Evolutionary conservation across 1,139 yeast genomes (phyloP).

Genomic region (Arxiozyma telluris): DNA sequence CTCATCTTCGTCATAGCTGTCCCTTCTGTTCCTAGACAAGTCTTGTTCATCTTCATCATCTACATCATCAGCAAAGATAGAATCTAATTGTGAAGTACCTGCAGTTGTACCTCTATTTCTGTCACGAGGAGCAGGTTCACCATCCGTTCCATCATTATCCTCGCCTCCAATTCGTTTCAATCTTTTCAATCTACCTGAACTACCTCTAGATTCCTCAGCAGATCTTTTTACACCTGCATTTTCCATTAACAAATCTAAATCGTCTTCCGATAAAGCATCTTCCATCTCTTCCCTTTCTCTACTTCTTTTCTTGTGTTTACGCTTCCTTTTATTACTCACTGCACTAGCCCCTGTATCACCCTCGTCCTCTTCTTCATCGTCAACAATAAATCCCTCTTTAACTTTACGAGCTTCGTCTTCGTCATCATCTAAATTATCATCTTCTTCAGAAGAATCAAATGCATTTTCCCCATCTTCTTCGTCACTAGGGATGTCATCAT

Average conservation of each 20-base stretch:
- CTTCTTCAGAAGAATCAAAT: slow-evolving; percentile 66
- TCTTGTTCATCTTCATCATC: slow-evolving; percentile 37
- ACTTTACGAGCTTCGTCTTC: slow-evolving; percentile 69
- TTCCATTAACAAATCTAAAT: slow-evolving; percentile 81
- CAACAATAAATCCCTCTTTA: slow-evolving; percentile 90
- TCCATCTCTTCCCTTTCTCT: slow-evolving; percentile 35
- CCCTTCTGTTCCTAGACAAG: slow-evolving; percentile 10
- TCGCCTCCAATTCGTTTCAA: slow-evolving; percentile 59
- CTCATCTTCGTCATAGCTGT: slow-evolving; percentile 17
- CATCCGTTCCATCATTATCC: slow-evolving; percentile 30
- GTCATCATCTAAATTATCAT: slow-evolving; percentile 66
- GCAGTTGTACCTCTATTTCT: not conserved
- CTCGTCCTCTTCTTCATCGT: slow-evolving; percentile 69
- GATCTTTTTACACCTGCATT: slow-evolving; percentile 61
- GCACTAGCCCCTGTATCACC: slow-evolving; percentile 36
- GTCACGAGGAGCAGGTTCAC: slow-evolving; percentile 16
- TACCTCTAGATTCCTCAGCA: slow-evolving; percentile 29
- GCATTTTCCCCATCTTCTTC: slow-evolving; percentile 41
- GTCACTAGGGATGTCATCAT: slow-evolving; percentile 31
- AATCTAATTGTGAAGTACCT: slow-evolving; percentile 44
- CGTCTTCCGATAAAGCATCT: slow-evolving; percentile 86
- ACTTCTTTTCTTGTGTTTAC: slow-evolving; percentile 33
- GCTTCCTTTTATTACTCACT: slow-evolving; percentile 32
- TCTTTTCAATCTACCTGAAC: slow-evolving; percentile 59
- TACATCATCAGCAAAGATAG: slow-evolving; percentile 82